Evolutionary conservation across 306 rosid genomes (phyloP).

Genomic region (Abrus precatorius): DNA sequence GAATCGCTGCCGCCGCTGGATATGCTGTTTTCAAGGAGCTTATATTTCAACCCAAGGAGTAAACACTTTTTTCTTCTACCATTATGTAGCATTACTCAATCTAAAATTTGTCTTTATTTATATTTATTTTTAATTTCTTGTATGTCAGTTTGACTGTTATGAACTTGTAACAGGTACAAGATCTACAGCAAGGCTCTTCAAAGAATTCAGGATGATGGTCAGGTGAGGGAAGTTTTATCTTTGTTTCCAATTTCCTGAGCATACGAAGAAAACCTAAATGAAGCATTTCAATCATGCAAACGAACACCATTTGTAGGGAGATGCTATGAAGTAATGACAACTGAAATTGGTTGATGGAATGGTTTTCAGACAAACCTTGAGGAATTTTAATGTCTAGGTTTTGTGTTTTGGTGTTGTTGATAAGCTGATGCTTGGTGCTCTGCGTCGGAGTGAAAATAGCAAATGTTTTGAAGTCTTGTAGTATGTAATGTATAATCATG

Average conservation of each 20-base stretch:
- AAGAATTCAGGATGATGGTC: constrained; percentile 87
- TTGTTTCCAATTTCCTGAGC: neutral
- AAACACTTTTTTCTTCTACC: constrained; percentile 36
- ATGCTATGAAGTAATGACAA: constrained; percentile 2
- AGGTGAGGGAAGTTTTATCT: constrained; percentile 57
- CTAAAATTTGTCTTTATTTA: neutral
- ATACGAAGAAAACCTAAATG: neutral
- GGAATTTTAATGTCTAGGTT: constrained; percentile 4
- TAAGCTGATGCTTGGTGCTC: constrained; percentile 8
- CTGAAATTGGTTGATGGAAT: constrained; percentile 29
- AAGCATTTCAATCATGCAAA: constrained; percentile 21
- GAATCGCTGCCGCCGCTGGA: constrained; percentile 87
- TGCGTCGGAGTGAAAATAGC: neutral
- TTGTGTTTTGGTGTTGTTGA: constrained; percentile 17
- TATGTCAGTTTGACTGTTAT: constrained; percentile 33
- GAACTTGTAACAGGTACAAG: constrained; percentile 68
- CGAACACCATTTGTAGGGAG: constrained; percentile 34
- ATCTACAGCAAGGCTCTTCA: constrained; percentile 85
- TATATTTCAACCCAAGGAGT: constrained; percentile 96
- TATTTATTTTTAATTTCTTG: constrained; percentile 10
- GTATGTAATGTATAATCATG: neutral
- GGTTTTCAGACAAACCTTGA: constrained; percentile 26
- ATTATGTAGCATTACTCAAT: neutral
- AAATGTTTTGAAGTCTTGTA: constrained; percentile 4
- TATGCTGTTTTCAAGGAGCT: constrained; percentile 96